Evolutionary conservation across 768 basidiomycete species (phyloP), one percentile per base, ranked within the genome.

Genomic region (Boletus sp.): DNA sequence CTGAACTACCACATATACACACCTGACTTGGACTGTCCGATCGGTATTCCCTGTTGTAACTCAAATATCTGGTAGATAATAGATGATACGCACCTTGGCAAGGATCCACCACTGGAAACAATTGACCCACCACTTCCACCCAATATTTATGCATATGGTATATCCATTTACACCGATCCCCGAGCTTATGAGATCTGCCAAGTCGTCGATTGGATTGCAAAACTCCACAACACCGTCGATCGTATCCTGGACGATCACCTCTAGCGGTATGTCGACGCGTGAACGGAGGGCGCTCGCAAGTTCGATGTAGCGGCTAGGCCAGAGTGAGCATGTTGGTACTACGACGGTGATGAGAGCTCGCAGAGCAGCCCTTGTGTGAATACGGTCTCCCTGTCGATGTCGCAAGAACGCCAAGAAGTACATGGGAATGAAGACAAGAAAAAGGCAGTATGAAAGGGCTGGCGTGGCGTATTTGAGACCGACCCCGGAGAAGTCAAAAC

Each of bases 281-380:
- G 65, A 64, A 44, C 62, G 56, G 27, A 50, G 47, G 30, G 47
- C 15, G 30, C 66, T 58, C 46, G 76, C 69, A 30, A 73, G 64
- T 45, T 53, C 34, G 38, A 66, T 59, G 58, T 79, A 75, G 32
- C 69, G 67, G 19, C 59, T 60, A 10, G 79, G 74, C 79, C 78
- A 79, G 39, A 77, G 70, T n/a, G 73, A 73, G 41, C 68, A 72
- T 1, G 75, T 75, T 6, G 81, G 79, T 2, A 69, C 70, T n/a
- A 81, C 51, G 34, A 82, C 56, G 4, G 69, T 65, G 40, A 74
- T 68, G 17, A 82, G 69, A 19, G 74, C 76, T 58, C 71, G 72
- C 32, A 72, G 63, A 37, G 65, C 56, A 4, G 47, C 55, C 29
- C 65, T 66, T 17, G 61, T 59, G 13, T 54, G 56, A 19, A 39